phyloP scores from a whole-genome alignment of 768 basidiomycete species.

The Russula sp. region DNA sequence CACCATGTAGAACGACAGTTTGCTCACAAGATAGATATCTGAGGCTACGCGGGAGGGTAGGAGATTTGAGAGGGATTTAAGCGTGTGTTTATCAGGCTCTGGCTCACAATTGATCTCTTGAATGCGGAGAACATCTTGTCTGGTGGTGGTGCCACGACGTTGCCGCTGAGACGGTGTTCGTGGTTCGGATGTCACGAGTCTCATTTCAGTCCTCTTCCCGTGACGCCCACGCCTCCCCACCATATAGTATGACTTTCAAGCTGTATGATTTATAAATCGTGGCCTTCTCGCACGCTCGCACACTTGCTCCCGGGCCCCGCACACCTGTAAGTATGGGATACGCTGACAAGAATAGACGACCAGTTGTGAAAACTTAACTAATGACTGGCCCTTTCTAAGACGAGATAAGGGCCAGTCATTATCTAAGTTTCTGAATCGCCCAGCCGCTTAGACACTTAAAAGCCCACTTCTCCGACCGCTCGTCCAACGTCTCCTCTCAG shows the following conservation, averaged over 20 bases:
- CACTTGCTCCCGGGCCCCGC: no score
- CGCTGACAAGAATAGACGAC: no score
- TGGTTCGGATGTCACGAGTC: no score
- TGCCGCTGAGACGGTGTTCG: no score
- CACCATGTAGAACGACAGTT: background rate
- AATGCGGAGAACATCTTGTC: constrained; percentile 19
- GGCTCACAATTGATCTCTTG: constrained; percentile 16
- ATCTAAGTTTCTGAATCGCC: background rate
- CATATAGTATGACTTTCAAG: background rate
- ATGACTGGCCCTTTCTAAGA: background rate
- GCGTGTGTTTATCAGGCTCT: no score
- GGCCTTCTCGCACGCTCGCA: background rate
- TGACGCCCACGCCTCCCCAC: no score
- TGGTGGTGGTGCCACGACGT: no score
- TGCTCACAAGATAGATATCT: constrained; percentile 21
- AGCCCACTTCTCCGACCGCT: no score
- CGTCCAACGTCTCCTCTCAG: background rate
- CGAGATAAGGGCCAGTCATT: background rate
- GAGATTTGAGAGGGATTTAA: background rate
- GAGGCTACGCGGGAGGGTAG: constrained; percentile 3
- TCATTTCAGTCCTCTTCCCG: no score
- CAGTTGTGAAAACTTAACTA: no score
- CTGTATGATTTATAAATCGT: background rate
- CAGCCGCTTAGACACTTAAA: no score
- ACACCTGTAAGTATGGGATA: no score